A percentile compares a stretch with the other conserved stretches of the same genome.
phyloP scores from a whole-genome alignment of 1,284 basidiomycete species.

The Austroboletus niveus region DNA sequence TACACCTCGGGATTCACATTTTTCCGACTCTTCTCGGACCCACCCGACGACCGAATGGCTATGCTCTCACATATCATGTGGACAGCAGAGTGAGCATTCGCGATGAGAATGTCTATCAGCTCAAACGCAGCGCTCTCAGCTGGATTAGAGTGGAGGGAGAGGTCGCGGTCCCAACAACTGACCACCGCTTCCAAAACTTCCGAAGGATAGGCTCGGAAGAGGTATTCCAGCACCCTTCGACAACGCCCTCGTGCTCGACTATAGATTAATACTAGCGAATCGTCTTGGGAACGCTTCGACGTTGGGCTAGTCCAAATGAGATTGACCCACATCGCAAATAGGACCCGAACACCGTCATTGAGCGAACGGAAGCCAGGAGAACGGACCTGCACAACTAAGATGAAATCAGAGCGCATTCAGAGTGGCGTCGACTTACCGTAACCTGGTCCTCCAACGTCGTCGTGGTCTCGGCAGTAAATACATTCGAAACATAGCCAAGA shows the following conservation, averaged over 20 bases:
- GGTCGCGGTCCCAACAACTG: conserved; percentile 72
- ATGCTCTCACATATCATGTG: conserved; percentile 90
- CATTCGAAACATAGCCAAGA: conserved; percentile 79
- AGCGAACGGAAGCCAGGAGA: conserved; percentile 70
- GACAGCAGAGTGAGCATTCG: conserved; percentile 86
- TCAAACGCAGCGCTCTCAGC: conserved; percentile 68
- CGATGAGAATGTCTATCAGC: conserved; percentile 79
- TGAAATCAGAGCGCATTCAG: background rate
- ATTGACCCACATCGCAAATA: conserved; percentile 71
- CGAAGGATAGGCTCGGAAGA: conserved; percentile 78
- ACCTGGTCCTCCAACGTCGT: conserved; percentile 53
- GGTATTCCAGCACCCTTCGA: conserved; percentile 78
- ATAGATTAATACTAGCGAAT: conserved; percentile 65
- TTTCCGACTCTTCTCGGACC: conserved; percentile 56
- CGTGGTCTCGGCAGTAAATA: conserved; percentile 65
- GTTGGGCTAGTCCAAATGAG: conserved; percentile 48
- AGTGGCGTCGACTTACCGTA: conserved; percentile 42
- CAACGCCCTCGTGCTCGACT: conserved; percentile 64
- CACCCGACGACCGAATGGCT: conserved; percentile 49
- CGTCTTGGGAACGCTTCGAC: conserved; percentile 55
- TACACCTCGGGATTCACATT: conserved; percentile 69
- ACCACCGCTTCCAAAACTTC: conserved; percentile 84
- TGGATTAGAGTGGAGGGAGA: conserved; percentile 42
- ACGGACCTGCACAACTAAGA: conserved; percentile 45
- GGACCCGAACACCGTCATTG: conserved; percentile 66